Conservation (phyloP, 2,329 filamentous ascomycete species). For the Calonectria naviculata region DNA sequence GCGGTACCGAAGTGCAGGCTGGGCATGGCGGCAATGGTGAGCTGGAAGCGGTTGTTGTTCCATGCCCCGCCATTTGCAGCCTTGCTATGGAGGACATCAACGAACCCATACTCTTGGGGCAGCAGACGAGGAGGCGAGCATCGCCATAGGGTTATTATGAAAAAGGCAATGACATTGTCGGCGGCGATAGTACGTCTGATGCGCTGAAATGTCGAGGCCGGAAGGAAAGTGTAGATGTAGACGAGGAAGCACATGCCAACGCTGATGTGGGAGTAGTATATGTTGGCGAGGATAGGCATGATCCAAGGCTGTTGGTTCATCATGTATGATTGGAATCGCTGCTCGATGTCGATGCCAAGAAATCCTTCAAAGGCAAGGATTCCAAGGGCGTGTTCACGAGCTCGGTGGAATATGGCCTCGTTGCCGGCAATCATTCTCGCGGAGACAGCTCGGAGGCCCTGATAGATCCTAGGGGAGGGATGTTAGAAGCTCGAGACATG, state of each 20-base stretch:
- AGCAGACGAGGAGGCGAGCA: constrained; percentile 62
- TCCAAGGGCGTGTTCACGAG: constrained; percentile 52
- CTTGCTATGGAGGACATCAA: constrained; percentile 56
- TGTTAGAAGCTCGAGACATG: not conserved
- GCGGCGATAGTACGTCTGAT: constrained; percentile 60
- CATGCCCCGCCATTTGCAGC: constrained; percentile 44
- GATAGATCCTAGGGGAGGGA: constrained; percentile 48
- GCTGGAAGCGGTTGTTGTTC: constrained; percentile 58
- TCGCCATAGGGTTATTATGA: constrained; percentile 58
- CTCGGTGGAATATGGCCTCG: constrained; percentile 49
- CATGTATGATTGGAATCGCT: constrained; percentile 51
- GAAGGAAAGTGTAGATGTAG: constrained; percentile 58
- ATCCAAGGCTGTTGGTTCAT: constrained; percentile 49
- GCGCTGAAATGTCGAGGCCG: constrained; percentile 50
- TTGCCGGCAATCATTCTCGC: constrained; percentile 53
- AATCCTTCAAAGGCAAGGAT: constrained; percentile 51
- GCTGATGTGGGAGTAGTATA: constrained; percentile 60
- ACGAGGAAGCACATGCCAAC: constrained; percentile 58
- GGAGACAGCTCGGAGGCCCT: constrained; percentile 55
- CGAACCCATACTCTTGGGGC: constrained; percentile 56
- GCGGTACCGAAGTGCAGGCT: constrained; percentile 59
- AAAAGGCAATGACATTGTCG: constrained; percentile 60
- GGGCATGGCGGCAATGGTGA: constrained; percentile 62
- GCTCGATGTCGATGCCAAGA: constrained; percentile 53
- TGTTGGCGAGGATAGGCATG: constrained; percentile 51